Evolutionary conservation across 2,329 filamentous ascomycete species (phyloP).

Genomic region (Alternaria arbusti): DNA sequence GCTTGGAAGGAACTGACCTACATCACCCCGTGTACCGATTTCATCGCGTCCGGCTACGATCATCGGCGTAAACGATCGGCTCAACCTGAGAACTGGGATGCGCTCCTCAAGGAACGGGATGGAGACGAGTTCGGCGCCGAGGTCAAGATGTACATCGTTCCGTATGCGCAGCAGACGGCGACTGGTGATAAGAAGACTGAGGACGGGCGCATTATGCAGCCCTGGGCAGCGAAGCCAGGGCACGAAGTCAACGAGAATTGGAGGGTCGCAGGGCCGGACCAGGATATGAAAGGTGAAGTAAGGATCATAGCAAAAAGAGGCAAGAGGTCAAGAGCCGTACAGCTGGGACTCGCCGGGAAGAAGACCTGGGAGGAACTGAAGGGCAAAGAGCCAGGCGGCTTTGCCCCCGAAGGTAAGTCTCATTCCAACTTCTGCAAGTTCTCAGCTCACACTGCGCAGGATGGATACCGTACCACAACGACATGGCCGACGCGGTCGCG

Average conservation of each 20-base stretch:
- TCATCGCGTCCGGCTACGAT: slow-evolving; percentile 43
- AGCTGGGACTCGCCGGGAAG: slow-evolving; percentile 35
- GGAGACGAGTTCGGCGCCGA: slow-evolving; percentile 36
- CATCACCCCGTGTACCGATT: slow-evolving; percentile 43
- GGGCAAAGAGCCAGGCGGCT: slow-evolving; percentile 26
- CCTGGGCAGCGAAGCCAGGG: slow-evolving; percentile 40
- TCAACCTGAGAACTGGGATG: slow-evolving; percentile 42
- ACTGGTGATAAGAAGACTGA: slow-evolving; percentile 21
- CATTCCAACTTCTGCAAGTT: neutral
- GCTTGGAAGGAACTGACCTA: slow-evolving; percentile 44
- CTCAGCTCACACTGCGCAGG: slow-evolving; percentile 22
- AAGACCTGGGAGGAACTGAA: slow-evolving; percentile 43
- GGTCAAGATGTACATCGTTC: slow-evolving; percentile 44
- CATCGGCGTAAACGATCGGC: slow-evolving; percentile 33
- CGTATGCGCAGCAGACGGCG: slow-evolving; percentile 18
- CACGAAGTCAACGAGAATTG: slow-evolving; percentile 38
- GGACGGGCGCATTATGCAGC: slow-evolving; percentile 28
- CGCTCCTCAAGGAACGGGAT: slow-evolving; percentile 39
- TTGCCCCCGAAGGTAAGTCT: slow-evolving; percentile 35
- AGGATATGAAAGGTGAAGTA: slow-evolving; percentile 41
- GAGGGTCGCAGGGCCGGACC: slow-evolving; percentile 35
- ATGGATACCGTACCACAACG: slow-evolving; percentile 44
- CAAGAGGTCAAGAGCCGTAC: slow-evolving; percentile 29
- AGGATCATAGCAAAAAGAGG: slow-evolving; percentile 41
- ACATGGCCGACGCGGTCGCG: slow-evolving; percentile 45